Conservation (phyloP, 2,329 filamentous ascomycete genomes). For the Didymella pomorum region DNA sequence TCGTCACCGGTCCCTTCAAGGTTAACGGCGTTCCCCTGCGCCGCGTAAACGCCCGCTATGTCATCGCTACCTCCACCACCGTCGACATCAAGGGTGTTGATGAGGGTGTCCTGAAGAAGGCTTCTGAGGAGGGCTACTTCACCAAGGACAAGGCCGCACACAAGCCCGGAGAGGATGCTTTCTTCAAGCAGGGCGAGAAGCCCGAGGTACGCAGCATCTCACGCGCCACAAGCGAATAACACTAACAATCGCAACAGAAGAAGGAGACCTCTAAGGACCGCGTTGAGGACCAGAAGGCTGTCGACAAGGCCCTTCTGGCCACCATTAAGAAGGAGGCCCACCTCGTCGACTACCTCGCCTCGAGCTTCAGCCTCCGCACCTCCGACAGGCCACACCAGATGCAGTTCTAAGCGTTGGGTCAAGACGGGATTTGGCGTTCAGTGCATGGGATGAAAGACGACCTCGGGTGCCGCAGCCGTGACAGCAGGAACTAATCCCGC, state of each 20-base stretch:
- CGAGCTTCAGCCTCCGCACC: conserved; percentile 98
- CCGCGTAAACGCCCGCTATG: conserved; percentile 90
- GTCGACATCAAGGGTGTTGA: conserved; percentile 87
- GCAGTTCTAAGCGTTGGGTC: conserved; percentile 78
- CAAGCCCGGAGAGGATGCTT: conserved; percentile 97
- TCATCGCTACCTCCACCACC: conserved; percentile 88
- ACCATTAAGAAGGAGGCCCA: conserved; percentile 98
- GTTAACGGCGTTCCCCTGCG: conserved; percentile 98
- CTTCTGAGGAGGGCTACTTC: conserved; percentile 87
- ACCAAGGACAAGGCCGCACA: conserved; percentile 92
- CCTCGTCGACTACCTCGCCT: conserved; percentile 91
- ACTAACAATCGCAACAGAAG: conserved; percentile 70
- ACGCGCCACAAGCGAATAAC: background rate
- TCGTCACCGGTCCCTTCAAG: conserved; percentile 99
- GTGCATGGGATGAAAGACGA: conserved; percentile 53
- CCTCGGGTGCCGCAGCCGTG: conserved; percentile 52
- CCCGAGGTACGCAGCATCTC: conserved; percentile 74
- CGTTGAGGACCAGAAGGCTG: conserved; percentile 95
- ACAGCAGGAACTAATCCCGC: conserved; percentile 48
- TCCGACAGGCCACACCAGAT: conserved; percentile 99
- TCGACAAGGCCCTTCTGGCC: conserved; percentile 95
- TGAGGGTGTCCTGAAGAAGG: conserved; percentile 75
- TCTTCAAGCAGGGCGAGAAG: conserved; percentile 99
- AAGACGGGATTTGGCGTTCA: conserved; percentile 50
- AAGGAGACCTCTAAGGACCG: conserved; percentile 93